Conservation (phyloP, 768 basidiomycete genomes). For the Naganishia onofrii region DNA sequence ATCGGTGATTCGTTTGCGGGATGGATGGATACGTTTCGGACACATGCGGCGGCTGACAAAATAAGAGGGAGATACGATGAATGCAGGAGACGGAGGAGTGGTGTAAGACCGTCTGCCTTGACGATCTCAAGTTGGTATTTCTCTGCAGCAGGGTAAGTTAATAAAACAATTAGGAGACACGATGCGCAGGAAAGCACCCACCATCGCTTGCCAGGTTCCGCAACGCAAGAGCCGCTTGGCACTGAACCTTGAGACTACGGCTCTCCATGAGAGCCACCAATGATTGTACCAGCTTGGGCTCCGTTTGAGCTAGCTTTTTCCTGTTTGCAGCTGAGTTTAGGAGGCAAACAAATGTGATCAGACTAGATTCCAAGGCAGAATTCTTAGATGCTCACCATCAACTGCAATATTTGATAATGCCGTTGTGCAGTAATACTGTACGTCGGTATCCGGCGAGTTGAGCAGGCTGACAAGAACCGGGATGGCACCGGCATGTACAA, state of each 20-base stretch:
- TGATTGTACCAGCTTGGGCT: constrained; percentile 90
- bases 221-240: constrained; percentile 92
- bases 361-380: constrained; percentile 12
- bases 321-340: constrained; percentile 68
- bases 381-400: constrained; percentile 61
- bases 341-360: background rate
- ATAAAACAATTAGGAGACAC: background rate
- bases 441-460: constrained; percentile 96
- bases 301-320: constrained; percentile 88
- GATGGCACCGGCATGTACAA: constrained; percentile 96
- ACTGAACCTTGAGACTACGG: constrained; percentile 95
- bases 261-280: constrained; percentile 95
- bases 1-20: constrained; percentile 98
- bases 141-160: constrained; percentile 58
- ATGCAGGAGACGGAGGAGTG: constrained; percentile 87
- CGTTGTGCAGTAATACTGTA: constrained; percentile 99
- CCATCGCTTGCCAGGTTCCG: constrained; percentile 97
- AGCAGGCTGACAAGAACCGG: constrained; percentile 91
- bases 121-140: constrained; percentile 99
- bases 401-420: constrained; percentile 98
- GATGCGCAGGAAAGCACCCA: constrained; percentile 50
- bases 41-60: constrained; percentile 95
- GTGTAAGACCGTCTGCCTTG: constrained; percentile 84
- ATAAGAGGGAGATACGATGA: constrained; percentile 97
- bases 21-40: constrained; percentile 98